These are phyloP conservation scores for Ananas comosus DNA, from an alignment of 176 grass and related monocot genomes.

Conservation along the genomic window DNA sequence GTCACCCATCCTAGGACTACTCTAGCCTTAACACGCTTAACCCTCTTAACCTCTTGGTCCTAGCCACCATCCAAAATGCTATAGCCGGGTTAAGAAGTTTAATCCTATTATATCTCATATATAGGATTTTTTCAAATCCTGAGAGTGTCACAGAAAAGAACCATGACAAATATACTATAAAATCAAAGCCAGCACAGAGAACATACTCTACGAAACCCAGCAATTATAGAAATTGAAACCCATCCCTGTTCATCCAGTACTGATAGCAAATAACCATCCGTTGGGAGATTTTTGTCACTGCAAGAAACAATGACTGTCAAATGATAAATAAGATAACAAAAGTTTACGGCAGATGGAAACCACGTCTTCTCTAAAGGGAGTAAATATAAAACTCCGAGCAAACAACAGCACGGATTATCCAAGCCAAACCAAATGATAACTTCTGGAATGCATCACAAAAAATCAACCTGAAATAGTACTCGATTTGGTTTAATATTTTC, in stretches of 20 bases:
- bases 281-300: slow-evolving; percentile 33
- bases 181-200: not conserved
- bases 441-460: not conserved
- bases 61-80: no score
- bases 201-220: slow-evolving; percentile 45
- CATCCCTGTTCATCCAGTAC: slow-evolving; percentile 51
- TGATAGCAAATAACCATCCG: slow-evolving; percentile 34
- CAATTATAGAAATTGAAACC: slow-evolving; percentile 34
- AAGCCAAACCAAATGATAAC: not conserved
- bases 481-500: slow-evolving; percentile 38
- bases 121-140: no score
- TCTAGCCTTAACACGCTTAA: no score
- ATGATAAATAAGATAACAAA: slow-evolving; percentile 7
- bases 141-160: no score
- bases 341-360: not conserved
- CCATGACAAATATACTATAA: not conserved
- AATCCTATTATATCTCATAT: no score
- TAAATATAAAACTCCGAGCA: not conserved
- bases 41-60: no score
- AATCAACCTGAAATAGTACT: slow-evolving; percentile 44
- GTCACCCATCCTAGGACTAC: no score
- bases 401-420: not conserved
- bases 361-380: not conserved
- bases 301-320: slow-evolving; percentile 10
- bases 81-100: no score